Conservation (phyloP, 1,139 yeast species). For the Geotrichum macrosporum region DNA sequence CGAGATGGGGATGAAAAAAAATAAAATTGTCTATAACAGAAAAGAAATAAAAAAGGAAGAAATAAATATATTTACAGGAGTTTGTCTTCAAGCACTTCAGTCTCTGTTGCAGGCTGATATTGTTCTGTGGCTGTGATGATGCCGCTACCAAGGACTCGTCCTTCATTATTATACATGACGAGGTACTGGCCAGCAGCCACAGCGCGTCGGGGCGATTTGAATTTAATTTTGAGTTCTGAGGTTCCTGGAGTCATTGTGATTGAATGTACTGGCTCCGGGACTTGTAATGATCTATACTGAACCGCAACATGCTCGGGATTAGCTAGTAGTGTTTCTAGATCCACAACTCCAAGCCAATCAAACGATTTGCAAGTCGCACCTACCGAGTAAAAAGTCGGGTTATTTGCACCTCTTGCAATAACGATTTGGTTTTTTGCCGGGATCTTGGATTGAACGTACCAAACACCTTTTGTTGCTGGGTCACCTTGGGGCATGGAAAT, state of each 20-base stretch:
- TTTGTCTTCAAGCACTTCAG: slow-evolving; percentile 4
- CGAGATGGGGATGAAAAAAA: slow-evolving; percentile 11
- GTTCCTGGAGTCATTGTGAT: not conserved
- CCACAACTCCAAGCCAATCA: slow-evolving; percentile 46
- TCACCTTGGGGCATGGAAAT: slow-evolving; percentile 83
- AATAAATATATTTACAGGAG: slow-evolving; percentile 1
- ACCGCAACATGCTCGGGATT: slow-evolving; percentile 39
- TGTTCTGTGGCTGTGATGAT: slow-evolving; percentile 35
- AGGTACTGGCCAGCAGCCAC: slow-evolving; percentile 88
- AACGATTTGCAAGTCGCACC: slow-evolving; percentile 46
- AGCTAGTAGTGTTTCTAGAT: slow-evolving; percentile 12
- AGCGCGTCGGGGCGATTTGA: slow-evolving; percentile 57
- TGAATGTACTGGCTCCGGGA: slow-evolving; percentile 42
- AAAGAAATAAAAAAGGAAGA: not conserved
- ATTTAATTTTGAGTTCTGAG: slow-evolving; percentile 26
- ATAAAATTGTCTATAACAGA: not conserved
- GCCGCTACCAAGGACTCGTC: slow-evolving; percentile 74
- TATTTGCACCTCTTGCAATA: slow-evolving; percentile 70
- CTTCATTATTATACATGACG: slow-evolving; percentile 61
- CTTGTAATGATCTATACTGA: slow-evolving; percentile 70
- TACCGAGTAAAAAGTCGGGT: slow-evolving; percentile 52
- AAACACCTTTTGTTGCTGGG: slow-evolving; percentile 66
- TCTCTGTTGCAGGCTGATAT: not conserved
- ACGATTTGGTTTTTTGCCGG: slow-evolving; percentile 62
- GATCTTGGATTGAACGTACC: slow-evolving; percentile 80